Percentiles rank a stretch among this genome's conserved stretches.
phyloP scores from a whole-genome alignment of 2,329 filamentous ascomycete species.

The Fonsecaea erecta region DNA sequence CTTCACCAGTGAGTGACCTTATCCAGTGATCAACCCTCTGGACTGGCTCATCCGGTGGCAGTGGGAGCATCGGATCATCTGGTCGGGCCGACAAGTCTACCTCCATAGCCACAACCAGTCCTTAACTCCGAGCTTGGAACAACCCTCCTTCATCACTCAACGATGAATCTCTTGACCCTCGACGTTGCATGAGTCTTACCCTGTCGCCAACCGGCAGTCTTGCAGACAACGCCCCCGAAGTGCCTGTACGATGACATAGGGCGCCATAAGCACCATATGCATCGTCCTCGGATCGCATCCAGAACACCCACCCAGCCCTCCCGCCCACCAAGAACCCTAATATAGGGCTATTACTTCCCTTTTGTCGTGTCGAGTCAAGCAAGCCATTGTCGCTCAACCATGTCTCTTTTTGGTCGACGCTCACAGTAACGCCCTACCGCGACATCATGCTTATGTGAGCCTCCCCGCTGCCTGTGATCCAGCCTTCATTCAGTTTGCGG shows the following conservation, averaged over 20 bases:
- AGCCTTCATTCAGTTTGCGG: not conserved
- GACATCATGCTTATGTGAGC: slow-evolving; percentile 1
- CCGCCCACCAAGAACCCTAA: not conserved
- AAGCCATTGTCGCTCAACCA: not conserved
- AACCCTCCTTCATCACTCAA: not conserved
- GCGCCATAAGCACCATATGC: slow-evolving; percentile 6
- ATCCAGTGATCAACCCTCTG: no score
- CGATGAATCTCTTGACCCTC: not conserved
- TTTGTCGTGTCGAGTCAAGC: not conserved
- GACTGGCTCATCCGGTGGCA: no score
- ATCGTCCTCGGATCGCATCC: not conserved
- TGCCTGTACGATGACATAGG: not conserved
- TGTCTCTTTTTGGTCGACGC: not conserved
- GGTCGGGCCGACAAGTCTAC: not conserved
- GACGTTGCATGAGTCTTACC: not conserved
- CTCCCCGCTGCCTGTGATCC: not conserved
- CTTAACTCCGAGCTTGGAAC: not conserved
- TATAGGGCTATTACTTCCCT: not conserved
- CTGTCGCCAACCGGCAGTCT: not conserved
- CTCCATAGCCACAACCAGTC: not conserved
- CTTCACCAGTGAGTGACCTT: no score
- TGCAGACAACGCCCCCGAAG: not conserved
- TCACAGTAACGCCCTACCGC: not conserved
- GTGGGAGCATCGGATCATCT: not conserved
- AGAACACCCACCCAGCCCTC: not conserved